Conservation (phyloP, 2,329 filamentous ascomycete species). For the Neonectria hederae region DNA sequence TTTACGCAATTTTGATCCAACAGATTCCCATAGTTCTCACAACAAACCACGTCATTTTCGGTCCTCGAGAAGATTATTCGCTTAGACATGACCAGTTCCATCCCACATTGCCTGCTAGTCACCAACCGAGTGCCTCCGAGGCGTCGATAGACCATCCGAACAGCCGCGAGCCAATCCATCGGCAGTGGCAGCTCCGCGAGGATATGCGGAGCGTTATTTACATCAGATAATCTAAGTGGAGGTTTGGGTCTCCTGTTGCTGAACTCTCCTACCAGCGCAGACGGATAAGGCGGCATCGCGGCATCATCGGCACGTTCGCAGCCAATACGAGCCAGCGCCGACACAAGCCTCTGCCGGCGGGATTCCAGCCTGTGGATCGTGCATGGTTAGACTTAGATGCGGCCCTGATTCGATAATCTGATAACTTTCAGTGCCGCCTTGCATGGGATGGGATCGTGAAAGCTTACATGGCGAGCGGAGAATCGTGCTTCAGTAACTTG, state of each 20-base stretch:
- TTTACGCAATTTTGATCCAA: slow-evolving; percentile 4
- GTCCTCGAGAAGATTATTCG: background rate
- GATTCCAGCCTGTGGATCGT: background rate
- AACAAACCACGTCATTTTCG: background rate
- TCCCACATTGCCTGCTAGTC: background rate
- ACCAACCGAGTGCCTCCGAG: slow-evolving; percentile 2
- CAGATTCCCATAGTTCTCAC: background rate
- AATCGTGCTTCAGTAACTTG: no score
- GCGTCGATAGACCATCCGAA: slow-evolving; percentile 20
- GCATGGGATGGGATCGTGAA: background rate
- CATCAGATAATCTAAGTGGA: slow-evolving; percentile 28
- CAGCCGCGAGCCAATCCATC: slow-evolving; percentile 19
- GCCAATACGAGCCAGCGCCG: slow-evolving; percentile 15
- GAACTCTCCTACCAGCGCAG: background rate
- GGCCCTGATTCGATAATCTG: slow-evolving; percentile 20
- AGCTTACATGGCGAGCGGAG: no score
- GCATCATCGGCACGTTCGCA: background rate
- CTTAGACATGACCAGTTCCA: slow-evolving; percentile 1
- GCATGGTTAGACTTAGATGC: background rate
- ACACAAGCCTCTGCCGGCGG: background rate
- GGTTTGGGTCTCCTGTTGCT: background rate
- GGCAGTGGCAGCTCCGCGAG: slow-evolving; percentile 2
- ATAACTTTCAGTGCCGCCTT: slow-evolving; percentile 10
- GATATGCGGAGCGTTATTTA: slow-evolving; percentile 8
- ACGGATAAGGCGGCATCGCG: slow-evolving; percentile 23